A percentile compares a stretch with the other conserved stretches of the same genome.
Conservation (phyloP, 1,284 basidiomycete species). For the Tilletia horrida region DNA sequence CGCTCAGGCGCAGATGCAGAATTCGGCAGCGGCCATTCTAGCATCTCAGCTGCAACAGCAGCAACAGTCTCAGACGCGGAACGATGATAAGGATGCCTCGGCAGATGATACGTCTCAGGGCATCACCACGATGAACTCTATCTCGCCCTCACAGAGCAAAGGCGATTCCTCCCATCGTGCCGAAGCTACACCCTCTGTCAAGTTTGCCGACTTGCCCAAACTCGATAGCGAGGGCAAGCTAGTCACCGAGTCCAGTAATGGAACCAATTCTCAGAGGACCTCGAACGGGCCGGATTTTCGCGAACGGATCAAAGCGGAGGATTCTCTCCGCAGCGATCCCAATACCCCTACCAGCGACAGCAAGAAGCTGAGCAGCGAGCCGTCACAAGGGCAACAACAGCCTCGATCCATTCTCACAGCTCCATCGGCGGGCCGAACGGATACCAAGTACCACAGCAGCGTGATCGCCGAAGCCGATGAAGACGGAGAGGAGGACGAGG, state of each 20-base stretch:
- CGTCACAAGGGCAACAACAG: too few relatives aligned
- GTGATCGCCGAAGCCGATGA: too few relatives aligned
- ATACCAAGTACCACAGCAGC: too few relatives aligned
- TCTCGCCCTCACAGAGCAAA: not conserved
- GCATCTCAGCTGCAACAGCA: not conserved
- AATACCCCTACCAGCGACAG: too few relatives aligned
- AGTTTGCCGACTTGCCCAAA: conserved; percentile 14
- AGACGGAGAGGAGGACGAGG: too few relatives aligned
- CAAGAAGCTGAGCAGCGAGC: too few relatives aligned
- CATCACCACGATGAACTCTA: not conserved
- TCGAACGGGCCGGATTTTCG: conserved; percentile 5
- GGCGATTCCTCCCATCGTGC: not conserved
- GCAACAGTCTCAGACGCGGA: conserved; percentile 3
- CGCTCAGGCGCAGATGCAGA: conserved; percentile 3
- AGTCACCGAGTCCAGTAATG: conserved; percentile 11
- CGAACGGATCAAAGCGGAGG: not conserved
- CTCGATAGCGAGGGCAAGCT: conserved; percentile 23
- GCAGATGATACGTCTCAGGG: not conserved
- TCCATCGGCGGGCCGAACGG: too few relatives aligned
- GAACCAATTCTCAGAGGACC: too few relatives aligned
- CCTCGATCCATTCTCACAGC: too few relatives aligned
- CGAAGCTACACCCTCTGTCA: conserved; percentile 7
- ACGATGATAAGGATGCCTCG: too few relatives aligned
- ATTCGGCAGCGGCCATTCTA: not conserved
- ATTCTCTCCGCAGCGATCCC: too few relatives aligned